These are phyloP conservation scores for Mrakia gelida DNA, from an alignment of 768 basidiomycete genomes.

Conservation along the genomic window DNA sequence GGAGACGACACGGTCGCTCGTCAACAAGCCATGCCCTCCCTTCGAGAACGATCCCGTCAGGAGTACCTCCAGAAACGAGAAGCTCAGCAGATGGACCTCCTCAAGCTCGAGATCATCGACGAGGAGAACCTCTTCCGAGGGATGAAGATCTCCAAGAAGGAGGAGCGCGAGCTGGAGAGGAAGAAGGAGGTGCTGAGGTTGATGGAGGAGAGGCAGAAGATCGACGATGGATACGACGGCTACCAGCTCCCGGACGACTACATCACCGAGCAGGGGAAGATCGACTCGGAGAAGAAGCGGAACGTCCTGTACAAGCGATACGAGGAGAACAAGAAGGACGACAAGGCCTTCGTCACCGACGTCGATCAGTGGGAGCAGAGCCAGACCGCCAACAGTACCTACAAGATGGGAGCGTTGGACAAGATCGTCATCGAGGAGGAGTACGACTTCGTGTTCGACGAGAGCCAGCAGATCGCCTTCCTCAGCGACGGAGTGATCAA, in stretches of 20 bases:
- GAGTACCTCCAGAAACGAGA: conserved; percentile 96
- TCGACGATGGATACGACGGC: conserved; percentile 93
- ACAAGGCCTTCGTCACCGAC: conserved; percentile 84
- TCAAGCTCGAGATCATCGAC: conserved; percentile 88
- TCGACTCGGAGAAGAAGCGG: conserved; percentile 93
- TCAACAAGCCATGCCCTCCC: conserved; percentile 58
- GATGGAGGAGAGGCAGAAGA: conserved; percentile 88
- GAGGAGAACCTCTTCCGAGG: conserved; percentile 86
- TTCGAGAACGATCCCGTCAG: conserved; percentile 84
- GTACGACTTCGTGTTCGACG: conserved; percentile 98
- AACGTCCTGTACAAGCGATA: conserved; percentile 89
- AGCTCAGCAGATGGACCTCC: conserved; percentile 87
- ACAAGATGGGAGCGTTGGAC: conserved; percentile 88
- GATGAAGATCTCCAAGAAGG: conserved; percentile 82
- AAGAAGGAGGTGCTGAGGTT: conserved; percentile 89
- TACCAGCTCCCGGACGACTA: conserved; percentile 98
- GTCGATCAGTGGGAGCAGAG: conserved; percentile 95
- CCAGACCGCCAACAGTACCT: conserved; percentile 82
- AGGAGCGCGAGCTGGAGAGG: conserved; percentile 70
- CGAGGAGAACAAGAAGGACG: conserved; percentile 78
- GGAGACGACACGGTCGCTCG: conserved; percentile 66
- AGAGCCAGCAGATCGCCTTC: conserved; percentile 93
- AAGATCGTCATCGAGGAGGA: conserved; percentile 70
- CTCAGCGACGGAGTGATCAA: conserved; percentile 70
- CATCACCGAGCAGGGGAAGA: conserved; percentile 95